phyloP scores from a whole-genome alignment of 495 filamentous ascomycete species.

The Penicillium argentinense region DNA sequence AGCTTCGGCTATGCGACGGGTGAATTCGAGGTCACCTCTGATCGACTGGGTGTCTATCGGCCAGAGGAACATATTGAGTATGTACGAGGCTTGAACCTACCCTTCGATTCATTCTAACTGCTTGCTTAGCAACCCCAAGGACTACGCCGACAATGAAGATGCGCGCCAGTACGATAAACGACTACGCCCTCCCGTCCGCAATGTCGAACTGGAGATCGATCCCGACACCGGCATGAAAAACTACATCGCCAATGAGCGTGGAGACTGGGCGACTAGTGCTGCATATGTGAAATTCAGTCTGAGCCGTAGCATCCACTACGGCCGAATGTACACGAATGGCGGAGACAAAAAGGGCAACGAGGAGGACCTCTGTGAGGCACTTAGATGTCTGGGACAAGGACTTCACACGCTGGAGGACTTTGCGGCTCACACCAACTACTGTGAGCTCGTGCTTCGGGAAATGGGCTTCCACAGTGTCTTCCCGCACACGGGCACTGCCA shows the following conservation, averaged over 20 bases:
- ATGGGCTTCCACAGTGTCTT: slow-evolving; percentile 82
- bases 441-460: slow-evolving; percentile 83
- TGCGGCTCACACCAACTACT: slow-evolving; percentile 92
- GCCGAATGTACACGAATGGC: slow-evolving; percentile 79
- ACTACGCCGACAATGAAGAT: slow-evolving; percentile 86
- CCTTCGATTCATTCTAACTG: background rate
- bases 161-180: slow-evolving; percentile 83
- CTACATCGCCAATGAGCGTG: slow-evolving; percentile 90
- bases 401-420: slow-evolving; percentile 96
- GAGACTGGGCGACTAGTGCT: slow-evolving; percentile 82
- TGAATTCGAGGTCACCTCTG: slow-evolving; percentile 94
- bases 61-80: slow-evolving; percentile 91
- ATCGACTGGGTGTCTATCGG: slow-evolving; percentile 86
- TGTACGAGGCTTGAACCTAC: slow-evolving; percentile 8
- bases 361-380: slow-evolving; percentile 83
- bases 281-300: slow-evolving; percentile 89
- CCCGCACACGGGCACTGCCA: slow-evolving; percentile 74
- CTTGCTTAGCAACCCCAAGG: slow-evolving; percentile 66
- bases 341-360: slow-evolving; percentile 66
- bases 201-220: slow-evolving; percentile 80
- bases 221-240: slow-evolving; percentile 93
- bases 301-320: slow-evolving; percentile 82
- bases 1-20: slow-evolving; percentile 94
- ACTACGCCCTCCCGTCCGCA: slow-evolving; percentile 72
- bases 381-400: slow-evolving; percentile 85